Evolutionary conservation across 169 alveolate genomes (phyloP), one percentile per base, ranked within the genome.

Genomic region (Eimeria maxima): DNA sequence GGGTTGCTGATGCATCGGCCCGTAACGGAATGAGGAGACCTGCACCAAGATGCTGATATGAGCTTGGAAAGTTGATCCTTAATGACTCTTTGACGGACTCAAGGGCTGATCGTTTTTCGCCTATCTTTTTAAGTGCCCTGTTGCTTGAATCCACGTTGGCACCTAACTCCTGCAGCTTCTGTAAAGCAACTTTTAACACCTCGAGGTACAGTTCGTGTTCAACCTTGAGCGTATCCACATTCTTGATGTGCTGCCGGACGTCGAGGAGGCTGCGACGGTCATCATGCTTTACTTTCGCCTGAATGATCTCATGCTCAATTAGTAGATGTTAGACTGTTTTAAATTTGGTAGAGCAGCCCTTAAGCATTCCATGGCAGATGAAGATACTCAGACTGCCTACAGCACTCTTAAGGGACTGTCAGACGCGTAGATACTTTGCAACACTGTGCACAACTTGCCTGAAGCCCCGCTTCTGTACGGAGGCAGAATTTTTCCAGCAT

Each of bases 391-490:
- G 2, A 33, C 50, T 29, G 10, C 8, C 24, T 47, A 29, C 50
- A 10, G 80, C 24, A 47, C n/a, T 29, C 20, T 8, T 0, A 11
- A 2, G n/a, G 13, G 33, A 22, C 71, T n/a, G 27, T 69, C 33
- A 10, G 38, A 33, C 38, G 38, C 38, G 38, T 33, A 33, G 80
- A 29, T 29, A 69, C 33, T 29, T 33, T 69, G 50, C 22, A 69
- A 27, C 91, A 97, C 97, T 97, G 97, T 74, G 97, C 97, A 95
- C 47, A 86, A 71, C 97, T 97, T 60, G 98, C 97, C 95, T 97
- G 96, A 95, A 97, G 95, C 60, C 98, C 98, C 87, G 98, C 97
- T 50, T 97, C 96, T 45, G 98, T 97, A 94, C 94, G 90, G 76
- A 90, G 95, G 89, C 97, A 96, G 98, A 97, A 98, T 55, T 93